Percentiles rank a stretch among this genome's conserved stretches.
Conservation (phyloP, 129 eudicot species). For the Daucus carota region DH1_v3.0 NC_030387.2:32563501-32564000, state of each 20-base stretch:
- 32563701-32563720: constrained; percentile 6
- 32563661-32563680: constrained; percentile 70
- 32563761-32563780: background rate
- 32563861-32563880: background rate
- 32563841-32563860: no score
- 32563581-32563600: constrained; percentile 40
- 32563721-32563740: background rate
- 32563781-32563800: no score
- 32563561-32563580: background rate
- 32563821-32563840: background rate
- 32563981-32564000: background rate
- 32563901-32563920: background rate
- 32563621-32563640: constrained; percentile 71
- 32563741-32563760: background rate
- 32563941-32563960: constrained; percentile 4
- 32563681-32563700: constrained; percentile 79
- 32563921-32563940: background rate
- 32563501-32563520: no score
- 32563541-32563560: no score
- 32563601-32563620: constrained; percentile 61
- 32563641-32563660: constrained; percentile 67
- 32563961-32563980: background rate
- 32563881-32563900: background rate
- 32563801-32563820: background rate
- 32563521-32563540: no score